phyloP scores from a whole-genome alignment of 192 early-diverging fungal genomes.

The Glomus cerebriforme region DNA sequence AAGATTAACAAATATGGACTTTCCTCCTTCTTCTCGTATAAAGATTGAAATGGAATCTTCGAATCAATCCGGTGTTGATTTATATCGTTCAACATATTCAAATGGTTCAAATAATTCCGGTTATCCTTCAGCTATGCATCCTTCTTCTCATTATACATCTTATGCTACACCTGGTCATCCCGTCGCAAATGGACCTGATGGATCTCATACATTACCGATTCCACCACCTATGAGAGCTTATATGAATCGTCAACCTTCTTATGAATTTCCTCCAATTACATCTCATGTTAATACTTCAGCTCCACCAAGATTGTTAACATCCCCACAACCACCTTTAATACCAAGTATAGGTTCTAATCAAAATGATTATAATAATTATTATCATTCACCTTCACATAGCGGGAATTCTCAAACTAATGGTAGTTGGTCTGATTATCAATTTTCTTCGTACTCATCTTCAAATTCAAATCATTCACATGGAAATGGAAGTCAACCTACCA shows the following conservation, averaged over 20 bases:
- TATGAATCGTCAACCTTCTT: slow-evolving; percentile 2
- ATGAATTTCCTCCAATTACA: slow-evolving; percentile 24
- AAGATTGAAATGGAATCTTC: slow-evolving; percentile 17
- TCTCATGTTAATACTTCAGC: background rate
- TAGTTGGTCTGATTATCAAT: background rate
- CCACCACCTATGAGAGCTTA: background rate
- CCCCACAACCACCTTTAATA: background rate
- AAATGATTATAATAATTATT: slow-evolving; percentile 10
- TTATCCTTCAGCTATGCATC: background rate
- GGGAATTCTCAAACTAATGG: background rate
- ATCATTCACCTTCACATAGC: background rate
- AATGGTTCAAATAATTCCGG: background rate
- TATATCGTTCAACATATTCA: background rate
- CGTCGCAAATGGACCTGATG: background rate
- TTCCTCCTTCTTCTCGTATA: background rate
- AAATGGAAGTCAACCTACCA: background rate
- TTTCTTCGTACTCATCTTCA: slow-evolving; percentile 12
- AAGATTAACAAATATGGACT: slow-evolving; percentile 14
- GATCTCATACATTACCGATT: slow-evolving; percentile 5
- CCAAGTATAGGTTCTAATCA: slow-evolving; percentile 9
- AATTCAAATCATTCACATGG: background rate
- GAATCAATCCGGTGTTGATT: background rate
- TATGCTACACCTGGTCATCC: background rate
- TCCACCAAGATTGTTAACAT: background rate
- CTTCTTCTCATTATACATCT: slow-evolving; percentile 8